Conservation (phyloP, 1,139 yeast species). For the Candida sojae region DNA sequence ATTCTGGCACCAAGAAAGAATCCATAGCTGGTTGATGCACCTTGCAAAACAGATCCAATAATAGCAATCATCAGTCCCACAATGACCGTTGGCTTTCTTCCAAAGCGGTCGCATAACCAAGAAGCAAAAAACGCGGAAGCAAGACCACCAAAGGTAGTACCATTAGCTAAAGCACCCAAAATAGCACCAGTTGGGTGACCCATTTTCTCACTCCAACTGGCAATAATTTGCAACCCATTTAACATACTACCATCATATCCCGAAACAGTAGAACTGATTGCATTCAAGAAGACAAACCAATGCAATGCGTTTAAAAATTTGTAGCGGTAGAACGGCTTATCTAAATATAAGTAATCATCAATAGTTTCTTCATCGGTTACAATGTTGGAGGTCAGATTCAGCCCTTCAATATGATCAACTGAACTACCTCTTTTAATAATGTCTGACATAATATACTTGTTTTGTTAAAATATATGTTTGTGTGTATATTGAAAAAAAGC, state of each 20-base stretch:
- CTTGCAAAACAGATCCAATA: constrained; percentile 45
- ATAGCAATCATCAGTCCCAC: constrained; percentile 27
- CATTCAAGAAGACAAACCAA: constrained; percentile 34
- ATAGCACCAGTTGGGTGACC: constrained; percentile 42
- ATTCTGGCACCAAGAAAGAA: constrained; percentile 41
- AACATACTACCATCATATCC: constrained; percentile 57
- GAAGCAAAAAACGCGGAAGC: constrained; percentile 23
- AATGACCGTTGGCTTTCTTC: constrained; percentile 33
- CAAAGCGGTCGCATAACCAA: constrained; percentile 26
- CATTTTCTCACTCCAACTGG: constrained; percentile 35
- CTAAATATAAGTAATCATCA: constrained; percentile 7
- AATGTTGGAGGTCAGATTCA: neutral
- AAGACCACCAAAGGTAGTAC: constrained; percentile 26
- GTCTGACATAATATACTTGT: neutral
- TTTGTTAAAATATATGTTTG: no score
- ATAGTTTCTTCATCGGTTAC: neutral
- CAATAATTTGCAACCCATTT: constrained; percentile 51
- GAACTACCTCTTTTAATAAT: neutral
- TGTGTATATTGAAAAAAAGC: no score
- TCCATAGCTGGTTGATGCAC: constrained; percentile 38
- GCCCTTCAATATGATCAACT: neutral
- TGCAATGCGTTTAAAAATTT: constrained; percentile 39
- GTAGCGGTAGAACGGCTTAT: constrained; percentile 22
- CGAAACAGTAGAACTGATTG: constrained; percentile 47
- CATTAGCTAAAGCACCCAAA: constrained; percentile 47